Base-by-base conservation (phyloP, 164 flowering plant species). In the Umbellularia californica region DNA sequence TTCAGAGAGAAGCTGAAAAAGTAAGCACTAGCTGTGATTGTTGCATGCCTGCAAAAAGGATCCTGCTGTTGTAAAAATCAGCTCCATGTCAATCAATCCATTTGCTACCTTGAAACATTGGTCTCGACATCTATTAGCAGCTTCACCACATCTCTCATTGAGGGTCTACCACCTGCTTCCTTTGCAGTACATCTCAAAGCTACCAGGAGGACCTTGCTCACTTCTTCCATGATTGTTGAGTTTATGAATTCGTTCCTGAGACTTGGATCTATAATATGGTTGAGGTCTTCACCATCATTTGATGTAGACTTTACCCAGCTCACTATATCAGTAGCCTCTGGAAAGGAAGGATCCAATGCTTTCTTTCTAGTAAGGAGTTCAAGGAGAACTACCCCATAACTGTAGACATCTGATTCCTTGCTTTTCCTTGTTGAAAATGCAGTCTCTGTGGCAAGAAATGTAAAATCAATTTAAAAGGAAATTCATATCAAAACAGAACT, bases 341-440 rank as follows among this genome's bases (percentile, higher is more conserved):
- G 69, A 70, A 88, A 83, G 17, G 81, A 85, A 17, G 86, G 82
- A 80, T 91, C 96, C 79, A 86, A 28, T 1, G 89, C 85, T 69
- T 79, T 77, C 79, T 83, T 91, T 72, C 96, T 50, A 3, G 90
- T 90, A 72, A 93, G 72, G 77, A 93, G 80, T 76, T 89, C 94
- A 52, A 91, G 88, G 74, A 93, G 71, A 58, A 93, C 92, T 35
- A 93, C 91, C 9, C 98, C 96, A 72, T 86, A 93, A 75, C 95
- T 90, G 76, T 91, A 93, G 67, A 91, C 91, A 78, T 93, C 98
- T 1, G 91, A 84, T 68, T 91, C 91, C 84, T 69, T 84, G 81
- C 85, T 85, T 72, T 69, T 87, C 24, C 47, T 65, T 3, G 84
- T 80, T 71, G 87, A 69, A 80, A 80, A 91, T 68, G 98, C 98